These are phyloP conservation scores for Acanthamoeba sp. DNA, from an alignment of 208 protist genomes.

Conservation along the genomic window DNA sequence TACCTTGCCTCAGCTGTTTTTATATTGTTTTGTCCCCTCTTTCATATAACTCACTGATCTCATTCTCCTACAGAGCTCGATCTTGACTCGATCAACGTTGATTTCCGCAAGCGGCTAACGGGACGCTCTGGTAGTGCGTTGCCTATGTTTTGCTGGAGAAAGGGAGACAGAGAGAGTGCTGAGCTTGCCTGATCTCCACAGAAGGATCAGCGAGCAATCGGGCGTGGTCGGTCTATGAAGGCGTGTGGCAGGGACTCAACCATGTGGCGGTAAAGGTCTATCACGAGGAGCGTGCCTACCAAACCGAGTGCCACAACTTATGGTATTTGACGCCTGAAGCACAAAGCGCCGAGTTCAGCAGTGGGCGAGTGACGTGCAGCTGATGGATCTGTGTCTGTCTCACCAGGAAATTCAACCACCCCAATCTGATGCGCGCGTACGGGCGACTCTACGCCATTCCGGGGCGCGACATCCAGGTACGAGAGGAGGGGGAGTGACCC, in stretches of 20 bases:
- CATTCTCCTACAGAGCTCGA: constrained; percentile 2
- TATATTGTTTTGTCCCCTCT: too few species aligned
- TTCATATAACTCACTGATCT: too few species aligned
- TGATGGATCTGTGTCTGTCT: neutral
- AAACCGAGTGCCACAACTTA: constrained; percentile 16
- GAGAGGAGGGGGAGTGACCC: too few species aligned
- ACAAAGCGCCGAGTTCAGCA: too few species aligned
- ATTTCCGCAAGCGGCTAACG: constrained; percentile 46
- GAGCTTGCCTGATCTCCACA: neutral
- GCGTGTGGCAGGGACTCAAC: neutral
- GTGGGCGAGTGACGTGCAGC: neutral
- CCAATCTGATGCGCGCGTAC: neutral
- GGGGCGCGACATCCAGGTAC: constrained; percentile 22
- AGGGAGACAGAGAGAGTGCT: neutral
- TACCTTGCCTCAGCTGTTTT: too few species aligned
- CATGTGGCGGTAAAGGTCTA: constrained; percentile 15
- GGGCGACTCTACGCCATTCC: constrained; percentile 18
- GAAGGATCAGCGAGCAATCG: neutral
- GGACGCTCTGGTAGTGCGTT: neutral
- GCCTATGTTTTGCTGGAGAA: neutral
- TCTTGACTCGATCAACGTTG: neutral
- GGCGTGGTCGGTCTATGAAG: constrained; percentile 35
- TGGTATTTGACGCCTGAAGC: neutral
- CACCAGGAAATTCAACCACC: constrained; percentile 42
- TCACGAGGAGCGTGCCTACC: constrained; percentile 27